Base-by-base conservation (phyloP, 1,284 basidiomycete genomes). In the Microbotryum violaceum region DNA sequence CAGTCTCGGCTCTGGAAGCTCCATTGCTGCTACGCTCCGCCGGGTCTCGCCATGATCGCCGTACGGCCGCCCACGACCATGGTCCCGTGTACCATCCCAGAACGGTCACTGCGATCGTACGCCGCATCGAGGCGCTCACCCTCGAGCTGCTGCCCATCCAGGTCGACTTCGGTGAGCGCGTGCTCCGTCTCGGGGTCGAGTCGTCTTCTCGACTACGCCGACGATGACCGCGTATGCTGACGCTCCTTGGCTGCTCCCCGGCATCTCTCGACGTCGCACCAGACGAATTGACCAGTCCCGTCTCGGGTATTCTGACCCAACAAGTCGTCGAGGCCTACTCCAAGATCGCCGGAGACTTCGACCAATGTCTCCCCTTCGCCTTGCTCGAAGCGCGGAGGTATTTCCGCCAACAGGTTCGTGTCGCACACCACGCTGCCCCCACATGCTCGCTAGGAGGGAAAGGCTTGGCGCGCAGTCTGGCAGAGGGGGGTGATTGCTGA, bases 131-230 rank as follows among this genome's bases (percentile, higher is more conserved):
- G 52, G 84, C 87, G 1, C 78, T 97, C 68, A 87, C 87, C 0
- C 76, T 87, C 60, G 82, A 79, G 57, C 79, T 97, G 7, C 79
- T 97, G 1, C 92, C 92, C 4, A 81, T 91, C 21, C 84, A 94
- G 75, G 87, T 90, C 12, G 80, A 85, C 31, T 76, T 79, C 5
- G 78, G 79, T 44, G 78, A 73, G 65, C 52, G 4, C 4, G 20
- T 29, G 49, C 23, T 51, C 10, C 12, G 12, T 25, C 4, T 20
- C 4, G 20, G 9, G 12, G 49, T 10, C n/a, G 31, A 31, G 9
- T 31, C 1, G 31, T 42, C 37, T 14, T 42, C 37, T 42, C 37
- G 37, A 42, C 18, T 3, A 42, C 12, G 14, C 12, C 37, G 12
- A 77, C 68, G 81, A 83, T 46, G 82, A 86, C 1, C 86, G 85